Conservation (phyloP, 2,329 filamentous ascomycete species). For the Aurifilum marmelostoma region DNA sequence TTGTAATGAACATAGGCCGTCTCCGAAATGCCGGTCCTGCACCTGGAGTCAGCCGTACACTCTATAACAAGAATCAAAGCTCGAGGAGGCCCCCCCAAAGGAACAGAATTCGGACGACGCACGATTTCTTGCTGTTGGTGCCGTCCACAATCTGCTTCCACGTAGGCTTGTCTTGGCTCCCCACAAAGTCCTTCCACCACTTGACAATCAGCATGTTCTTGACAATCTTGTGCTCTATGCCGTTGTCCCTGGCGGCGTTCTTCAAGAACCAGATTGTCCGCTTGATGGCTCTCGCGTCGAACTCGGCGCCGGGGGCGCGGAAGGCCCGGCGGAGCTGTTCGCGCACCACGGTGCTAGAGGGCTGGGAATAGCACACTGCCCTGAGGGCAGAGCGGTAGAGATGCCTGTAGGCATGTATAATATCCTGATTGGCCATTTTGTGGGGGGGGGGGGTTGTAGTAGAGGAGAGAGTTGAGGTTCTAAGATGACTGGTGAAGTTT, state of each 20-base stretch:
- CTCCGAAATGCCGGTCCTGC: constrained; percentile 28
- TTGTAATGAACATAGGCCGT: constrained; percentile 65
- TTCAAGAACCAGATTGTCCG: constrained; percentile 73
- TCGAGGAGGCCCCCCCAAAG: not conserved
- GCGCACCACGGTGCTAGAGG: constrained; percentile 65
- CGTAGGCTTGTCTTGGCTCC: constrained; percentile 40
- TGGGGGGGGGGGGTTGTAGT: constrained; percentile 19
- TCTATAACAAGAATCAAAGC: constrained; percentile 8
- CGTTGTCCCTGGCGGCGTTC: constrained; percentile 63
- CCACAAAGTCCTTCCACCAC: constrained; percentile 40
- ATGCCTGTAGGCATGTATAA: constrained; percentile 69
- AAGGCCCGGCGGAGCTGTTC: constrained; percentile 65
- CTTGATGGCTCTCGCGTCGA: constrained; percentile 56
- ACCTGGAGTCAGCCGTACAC: constrained; percentile 31
- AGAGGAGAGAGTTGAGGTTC: not conserved
- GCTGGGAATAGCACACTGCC: constrained; percentile 72
- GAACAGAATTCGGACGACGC: constrained; percentile 13
- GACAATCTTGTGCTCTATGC: constrained; percentile 72
- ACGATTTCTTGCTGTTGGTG: constrained; percentile 27
- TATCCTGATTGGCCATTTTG: constrained; percentile 42
- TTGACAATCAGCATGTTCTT: constrained; percentile 61
- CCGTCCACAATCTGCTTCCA: constrained; percentile 12
- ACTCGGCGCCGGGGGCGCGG: constrained; percentile 48
- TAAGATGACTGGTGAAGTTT: not conserved
- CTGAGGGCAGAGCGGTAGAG: constrained; percentile 69